Conservation (phyloP, 495 filamentous ascomycete species). For the Podospora appendiculata region DNA sequence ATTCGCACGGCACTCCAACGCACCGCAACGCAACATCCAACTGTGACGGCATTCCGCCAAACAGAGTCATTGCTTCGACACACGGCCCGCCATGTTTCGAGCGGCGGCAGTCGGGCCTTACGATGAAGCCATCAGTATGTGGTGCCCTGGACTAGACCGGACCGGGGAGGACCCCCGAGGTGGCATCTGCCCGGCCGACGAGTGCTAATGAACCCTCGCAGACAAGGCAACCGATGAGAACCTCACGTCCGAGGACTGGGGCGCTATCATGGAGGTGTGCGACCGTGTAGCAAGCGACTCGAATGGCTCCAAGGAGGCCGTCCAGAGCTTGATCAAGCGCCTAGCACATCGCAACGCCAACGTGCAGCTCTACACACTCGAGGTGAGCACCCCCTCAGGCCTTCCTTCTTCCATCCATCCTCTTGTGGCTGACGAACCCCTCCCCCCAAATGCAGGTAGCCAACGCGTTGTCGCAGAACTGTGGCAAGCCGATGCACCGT, state of each 20-base stretch:
- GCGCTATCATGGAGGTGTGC: slow-evolving; percentile 96
- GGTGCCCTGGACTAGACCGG: not conserved
- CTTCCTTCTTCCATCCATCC: no score
- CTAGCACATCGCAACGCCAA: slow-evolving; percentile 97
- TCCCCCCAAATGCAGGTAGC: slow-evolving; percentile 50
- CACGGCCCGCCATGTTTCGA: slow-evolving; percentile 38
- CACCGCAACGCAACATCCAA: no score
- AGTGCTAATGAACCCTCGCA: slow-evolving; percentile 26
- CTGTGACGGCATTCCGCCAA: not conserved
- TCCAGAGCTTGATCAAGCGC: slow-evolving; percentile 90
- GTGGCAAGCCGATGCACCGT: slow-evolving; percentile 82
- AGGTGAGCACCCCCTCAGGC: slow-evolving; percentile 45
- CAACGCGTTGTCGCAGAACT: slow-evolving; percentile 93
- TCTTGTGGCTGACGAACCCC: no score
- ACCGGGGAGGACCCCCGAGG: no score
- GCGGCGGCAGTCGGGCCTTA: slow-evolving; percentile 42
- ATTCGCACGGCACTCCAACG: no score
- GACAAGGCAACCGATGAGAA: slow-evolving; percentile 99
- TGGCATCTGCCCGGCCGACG: no score
- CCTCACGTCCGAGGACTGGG: slow-evolving; percentile 96
- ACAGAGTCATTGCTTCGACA: not conserved
- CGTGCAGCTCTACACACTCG: slow-evolving; percentile 96
- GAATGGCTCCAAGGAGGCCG: slow-evolving; percentile 77
- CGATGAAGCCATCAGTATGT: slow-evolving; percentile 45
- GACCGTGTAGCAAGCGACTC: slow-evolving; percentile 65